Base-by-base conservation (phyloP, 2,329 filamentous ascomycete genomes). In the Harringtonia aguacate region DNA sequence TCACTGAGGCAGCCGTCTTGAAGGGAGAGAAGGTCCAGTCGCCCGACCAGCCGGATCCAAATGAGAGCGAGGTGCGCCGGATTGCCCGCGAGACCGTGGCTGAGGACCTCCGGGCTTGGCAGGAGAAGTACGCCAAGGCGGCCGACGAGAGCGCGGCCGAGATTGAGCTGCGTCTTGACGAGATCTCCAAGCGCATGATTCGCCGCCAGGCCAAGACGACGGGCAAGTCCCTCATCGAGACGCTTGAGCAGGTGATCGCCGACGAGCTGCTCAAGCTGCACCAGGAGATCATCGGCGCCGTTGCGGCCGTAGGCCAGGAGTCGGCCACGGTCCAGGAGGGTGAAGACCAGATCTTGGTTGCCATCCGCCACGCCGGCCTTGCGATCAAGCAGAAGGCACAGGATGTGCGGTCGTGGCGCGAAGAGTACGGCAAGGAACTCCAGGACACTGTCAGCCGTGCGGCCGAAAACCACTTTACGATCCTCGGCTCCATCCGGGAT, bases 91-190 rank as follows among this genome's bases (percentile, higher is more conserved):
- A 81, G 55, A 76, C 75, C 50, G 84, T 97, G 35, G 72, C 79
- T 2, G 75, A 82, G 36, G 92, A 98, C 58, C 73, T 98, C 14
- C 74, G 77, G 52, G 73, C 74, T 45, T 98, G 92, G 90, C 84
- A 95, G 61, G 77, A 78, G 49, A 94, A 94, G 56, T 95, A 95
- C 58, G 75, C 84, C 24, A 78, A 81, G 47, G 88, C 88, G 10
- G 86, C 86, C 8, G 84, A 94, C 48, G 88, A 94, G 58, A 89
- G 88, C 6, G 74, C 74, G 4, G 57, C 59, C 18, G 75, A 92
- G 49, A 86, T 97, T 48, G 84, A 90, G 29, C 72, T 78, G 4
- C 75, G 79, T 30, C 65, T 83, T 17, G 67, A 73, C 30, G 80
- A 85, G 45, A 75, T 79, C 31, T 58, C 68, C 14, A 62, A 64